Base-by-base conservation (phyloP, 768 basidiomycete species). In the Nidula microcarpa region DNA sequence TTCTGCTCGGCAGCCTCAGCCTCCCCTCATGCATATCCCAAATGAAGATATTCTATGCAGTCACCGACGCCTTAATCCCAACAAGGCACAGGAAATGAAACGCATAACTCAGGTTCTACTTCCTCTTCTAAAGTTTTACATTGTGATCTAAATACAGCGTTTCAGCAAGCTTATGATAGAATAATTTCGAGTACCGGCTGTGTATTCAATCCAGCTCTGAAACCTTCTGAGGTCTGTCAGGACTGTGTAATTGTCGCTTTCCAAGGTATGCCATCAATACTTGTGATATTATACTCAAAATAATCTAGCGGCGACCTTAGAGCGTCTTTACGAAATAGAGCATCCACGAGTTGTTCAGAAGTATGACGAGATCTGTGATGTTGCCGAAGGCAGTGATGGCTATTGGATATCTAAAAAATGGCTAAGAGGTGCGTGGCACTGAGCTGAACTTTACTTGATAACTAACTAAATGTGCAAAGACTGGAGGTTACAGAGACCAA, bases 361-460 rank as follows among this genome's bases (percentile, higher is more conserved):
- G 51, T 87, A 91, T 53, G 84, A 90, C 46, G 73, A 76, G 4
- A 63, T 82, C 5, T 73, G 74, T 37, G 71, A 76, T 30, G 67
- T 74, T 8, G 68, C 69, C 4, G 69, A 70, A 10, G 78, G 79
- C 52, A 65, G 67, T 13, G 56, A 58, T 13, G 79, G 80, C 6
- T 85, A 76, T 63, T 90, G 86, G 85, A 81, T 93, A 61, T 93
- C 91, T 0, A 91, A 86, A 62, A 65, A 69, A 5, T 94, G 92
- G 92, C 65, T 88, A 3, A 87, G 78, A 79, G 91, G 91, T 87
- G 23, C 23, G 3, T 23, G 23, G 23, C 23, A 23, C 23, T 23
- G 23, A 23, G 23, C 23, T 23, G 1, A 2, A 3, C 23, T 23
- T 23, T 23, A 3, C 23, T 23, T 23, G 23, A 3, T 23, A 23